phyloP scores from a whole-genome alignment of 2,329 filamentous ascomycete species.

The Talaromyces amestolkiae region DNA sequence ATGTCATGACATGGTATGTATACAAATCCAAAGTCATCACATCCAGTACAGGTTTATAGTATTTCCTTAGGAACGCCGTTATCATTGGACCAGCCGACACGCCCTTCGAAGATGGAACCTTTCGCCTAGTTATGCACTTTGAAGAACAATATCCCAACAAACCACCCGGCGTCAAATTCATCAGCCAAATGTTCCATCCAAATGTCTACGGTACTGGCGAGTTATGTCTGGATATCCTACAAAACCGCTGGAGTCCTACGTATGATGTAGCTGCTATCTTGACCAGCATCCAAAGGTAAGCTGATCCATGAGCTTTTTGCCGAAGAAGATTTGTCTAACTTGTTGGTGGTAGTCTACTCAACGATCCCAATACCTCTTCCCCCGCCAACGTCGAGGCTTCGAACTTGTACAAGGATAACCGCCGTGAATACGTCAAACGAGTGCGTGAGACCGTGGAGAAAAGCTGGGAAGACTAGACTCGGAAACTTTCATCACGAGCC shows the following conservation, averaged over 20 bases:
- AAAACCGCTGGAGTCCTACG: slow-evolving; percentile 97
- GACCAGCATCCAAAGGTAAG: slow-evolving; percentile 93
- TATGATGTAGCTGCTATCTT: slow-evolving; percentile 97
- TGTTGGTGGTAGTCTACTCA: slow-evolving; percentile 66
- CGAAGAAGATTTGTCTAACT: neutral
- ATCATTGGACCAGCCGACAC: slow-evolving; percentile 97
- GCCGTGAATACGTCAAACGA: slow-evolving; percentile 91
- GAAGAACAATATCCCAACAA: slow-evolving; percentile 99
- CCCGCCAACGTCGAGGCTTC: slow-evolving; percentile 97
- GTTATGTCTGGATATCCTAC: slow-evolving; percentile 91
- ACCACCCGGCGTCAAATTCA: slow-evolving; percentile 95
- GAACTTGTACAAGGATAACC: slow-evolving; percentile 97
- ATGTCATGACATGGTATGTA: slow-evolving; percentile 42
- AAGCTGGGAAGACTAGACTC: slow-evolving; percentile 85
- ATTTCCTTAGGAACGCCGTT: slow-evolving; percentile 77
- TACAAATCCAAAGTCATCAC: neutral
- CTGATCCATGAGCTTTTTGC: neutral
- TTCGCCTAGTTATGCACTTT: slow-evolving; percentile 97
- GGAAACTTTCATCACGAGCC: slow-evolving; percentile 30
- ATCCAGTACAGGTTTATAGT: slow-evolving; percentile 27
- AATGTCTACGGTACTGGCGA: slow-evolving; percentile 98
- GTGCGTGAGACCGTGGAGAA: slow-evolving; percentile 97
- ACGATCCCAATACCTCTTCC: slow-evolving; percentile 97
- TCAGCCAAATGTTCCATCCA: slow-evolving; percentile 98
- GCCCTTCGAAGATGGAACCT: slow-evolving; percentile 96